These are phyloP conservation scores for Uronychia setigera DNA, from an alignment of 73 alveolate species.

Conservation along the genomic window DNA sequence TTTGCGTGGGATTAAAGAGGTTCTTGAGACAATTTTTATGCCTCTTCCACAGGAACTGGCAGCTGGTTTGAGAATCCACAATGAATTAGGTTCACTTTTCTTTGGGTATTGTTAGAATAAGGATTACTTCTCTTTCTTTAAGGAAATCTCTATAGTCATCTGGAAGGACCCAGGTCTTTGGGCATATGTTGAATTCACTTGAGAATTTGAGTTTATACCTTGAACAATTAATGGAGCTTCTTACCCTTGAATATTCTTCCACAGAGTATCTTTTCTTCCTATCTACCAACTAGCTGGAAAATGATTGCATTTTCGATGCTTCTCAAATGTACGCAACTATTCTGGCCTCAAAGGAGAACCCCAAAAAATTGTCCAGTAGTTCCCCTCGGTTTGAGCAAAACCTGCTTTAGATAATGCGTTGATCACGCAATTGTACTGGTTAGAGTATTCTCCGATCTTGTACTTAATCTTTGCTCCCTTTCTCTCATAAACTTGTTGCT, in stretches of 20 bases:
- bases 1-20: slow-evolving; percentile 63
- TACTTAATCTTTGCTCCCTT: neutral
- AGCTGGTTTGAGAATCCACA: slow-evolving; percentile 94
- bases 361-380: slow-evolving; percentile 49
- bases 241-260: slow-evolving; percentile 72
- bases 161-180: slow-evolving; percentile 89
- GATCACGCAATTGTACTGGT: slow-evolving; percentile 44
- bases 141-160: slow-evolving; percentile 81
- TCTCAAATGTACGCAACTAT: slow-evolving; percentile 61
- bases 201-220: slow-evolving; percentile 57
- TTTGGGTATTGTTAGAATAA: neutral
- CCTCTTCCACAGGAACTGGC: slow-evolving; percentile 96
- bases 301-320: slow-evolving; percentile 80
- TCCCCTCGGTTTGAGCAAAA: slow-evolving; percentile 31
- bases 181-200: slow-evolving; percentile 75
- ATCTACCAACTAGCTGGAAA: slow-evolving; percentile 90
- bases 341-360: slow-evolving; percentile 36
- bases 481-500: neutral
- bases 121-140: slow-evolving; percentile 65
- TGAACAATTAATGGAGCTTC: slow-evolving; percentile 10
- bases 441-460: slow-evolving; percentile 40
- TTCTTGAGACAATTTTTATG: slow-evolving; percentile 72
- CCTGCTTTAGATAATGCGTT: slow-evolving; percentile 56
- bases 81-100: slow-evolving; percentile 50
- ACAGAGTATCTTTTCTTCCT: slow-evolving; percentile 84